phyloP scores from a whole-genome alignment of 1,284 basidiomycete genomes.

The Retiboletus fuscus region DNA sequence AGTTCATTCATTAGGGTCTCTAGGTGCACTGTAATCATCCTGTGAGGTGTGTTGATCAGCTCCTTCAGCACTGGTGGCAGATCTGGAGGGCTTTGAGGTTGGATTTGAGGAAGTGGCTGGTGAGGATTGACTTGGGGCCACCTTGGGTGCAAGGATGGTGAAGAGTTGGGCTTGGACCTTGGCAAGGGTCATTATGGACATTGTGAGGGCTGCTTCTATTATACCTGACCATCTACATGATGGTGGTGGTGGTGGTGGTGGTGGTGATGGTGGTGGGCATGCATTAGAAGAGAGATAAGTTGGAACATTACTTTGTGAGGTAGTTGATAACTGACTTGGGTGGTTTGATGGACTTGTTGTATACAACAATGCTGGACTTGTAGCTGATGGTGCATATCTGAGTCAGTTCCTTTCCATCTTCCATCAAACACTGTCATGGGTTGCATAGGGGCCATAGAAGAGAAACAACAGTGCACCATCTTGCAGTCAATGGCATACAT shows the following conservation, averaged over 20 bases:
- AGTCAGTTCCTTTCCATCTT: slow-evolving; percentile 88
- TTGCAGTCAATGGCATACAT: slow-evolving; percentile 90
- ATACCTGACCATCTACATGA: slow-evolving; percentile 88
- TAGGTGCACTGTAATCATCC: no score
- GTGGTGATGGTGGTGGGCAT: not conserved
- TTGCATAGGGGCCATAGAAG: slow-evolving; percentile 20
- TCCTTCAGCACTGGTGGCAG: no score
- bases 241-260: not conserved
- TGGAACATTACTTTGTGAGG: slow-evolving; percentile 75
- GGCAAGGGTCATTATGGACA: slow-evolving; percentile 79
- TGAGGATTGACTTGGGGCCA: slow-evolving; percentile 81
- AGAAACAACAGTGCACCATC: slow-evolving; percentile 71
- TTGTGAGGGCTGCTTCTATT: slow-evolving; percentile 75
- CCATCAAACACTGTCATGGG: slow-evolving; percentile 77
- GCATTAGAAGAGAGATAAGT: not conserved
- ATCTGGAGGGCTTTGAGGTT: slow-evolving; percentile 88
- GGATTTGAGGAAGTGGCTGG: slow-evolving; percentile 95
- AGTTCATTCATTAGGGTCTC: no score
- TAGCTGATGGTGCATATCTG: slow-evolving; percentile 87
- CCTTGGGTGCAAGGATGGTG: slow-evolving; percentile 57
- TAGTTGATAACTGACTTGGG: slow-evolving; percentile 86
- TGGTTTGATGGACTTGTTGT: slow-evolving; percentile 90
- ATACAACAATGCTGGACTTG: slow-evolving; percentile 75
- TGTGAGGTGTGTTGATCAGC: no score
- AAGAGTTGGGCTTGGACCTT: slow-evolving; percentile 81